A percentile compares a stretch with the other conserved stretches of the same genome.
phyloP scores from a whole-genome alignment of 2,329 filamentous ascomycete species.

The Exophiala alcalophila region DNA sequence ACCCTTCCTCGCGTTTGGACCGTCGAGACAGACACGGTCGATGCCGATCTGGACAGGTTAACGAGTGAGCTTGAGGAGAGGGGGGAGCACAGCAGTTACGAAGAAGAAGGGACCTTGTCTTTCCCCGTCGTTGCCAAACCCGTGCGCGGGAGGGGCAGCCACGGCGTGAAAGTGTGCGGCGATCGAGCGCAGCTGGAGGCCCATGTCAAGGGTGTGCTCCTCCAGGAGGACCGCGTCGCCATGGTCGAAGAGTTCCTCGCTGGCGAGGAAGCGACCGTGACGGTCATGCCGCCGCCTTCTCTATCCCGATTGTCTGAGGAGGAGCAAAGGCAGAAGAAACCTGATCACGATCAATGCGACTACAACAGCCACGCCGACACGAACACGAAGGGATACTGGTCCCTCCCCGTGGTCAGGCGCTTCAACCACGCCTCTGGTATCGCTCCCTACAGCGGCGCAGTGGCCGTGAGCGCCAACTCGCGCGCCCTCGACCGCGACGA shows the following conservation, averaged over 20 bases:
- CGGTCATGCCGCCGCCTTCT: constrained; percentile 53
- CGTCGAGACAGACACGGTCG: constrained; percentile 26
- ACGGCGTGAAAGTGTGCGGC: constrained; percentile 50
- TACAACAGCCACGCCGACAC: neutral
- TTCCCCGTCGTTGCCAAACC: constrained; percentile 51
- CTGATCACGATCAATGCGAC: no score
- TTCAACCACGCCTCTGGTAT: constrained; percentile 50
- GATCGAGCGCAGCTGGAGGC: constrained; percentile 32
- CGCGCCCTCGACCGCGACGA: constrained; percentile 37
- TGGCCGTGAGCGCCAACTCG: constrained; percentile 51
- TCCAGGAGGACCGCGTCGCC: constrained; percentile 38
- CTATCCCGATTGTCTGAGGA: no score
- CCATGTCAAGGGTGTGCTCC: constrained; percentile 39
- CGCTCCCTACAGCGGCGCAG: constrained; percentile 50
- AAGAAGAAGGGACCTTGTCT: no score
- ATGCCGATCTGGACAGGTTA: constrained; percentile 18
- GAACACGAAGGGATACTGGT: constrained; percentile 42
- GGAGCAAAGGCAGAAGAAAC: no score
- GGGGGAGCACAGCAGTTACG: no score
- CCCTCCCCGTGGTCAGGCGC: constrained; percentile 46
- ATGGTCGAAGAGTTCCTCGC: constrained; percentile 51
- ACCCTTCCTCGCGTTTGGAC: constrained; percentile 43
- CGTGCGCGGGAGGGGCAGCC: constrained; percentile 48
- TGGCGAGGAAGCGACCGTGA: constrained; percentile 52
- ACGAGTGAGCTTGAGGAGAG: no score